phyloP scores from a whole-genome alignment of 495 filamentous ascomycete species.

The Viridothelium virens region DNA sequence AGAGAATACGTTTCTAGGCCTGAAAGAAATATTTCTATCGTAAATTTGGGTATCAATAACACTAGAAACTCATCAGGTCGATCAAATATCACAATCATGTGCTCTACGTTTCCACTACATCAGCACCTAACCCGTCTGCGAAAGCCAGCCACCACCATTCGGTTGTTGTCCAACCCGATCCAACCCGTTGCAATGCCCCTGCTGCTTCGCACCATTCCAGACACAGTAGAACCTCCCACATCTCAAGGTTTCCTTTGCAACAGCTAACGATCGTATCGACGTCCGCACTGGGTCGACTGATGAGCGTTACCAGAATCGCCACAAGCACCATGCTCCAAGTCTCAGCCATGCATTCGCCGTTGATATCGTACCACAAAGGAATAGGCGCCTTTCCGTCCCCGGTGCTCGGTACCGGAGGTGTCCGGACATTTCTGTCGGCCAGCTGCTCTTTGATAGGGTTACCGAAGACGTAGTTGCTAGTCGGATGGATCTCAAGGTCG shows the following conservation, averaged over 20 bases:
- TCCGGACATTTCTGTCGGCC: neutral
- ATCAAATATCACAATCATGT: neutral
- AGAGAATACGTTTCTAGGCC: neutral
- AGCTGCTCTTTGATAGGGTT: constrained; percentile 41
- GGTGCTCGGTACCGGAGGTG: constrained; percentile 27
- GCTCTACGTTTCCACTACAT: neutral
- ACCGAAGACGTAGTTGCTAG: constrained; percentile 52
- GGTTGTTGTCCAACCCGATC: neutral
- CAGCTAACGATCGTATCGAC: constrained; percentile 1
- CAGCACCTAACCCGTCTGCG: neutral
- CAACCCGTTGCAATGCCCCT: neutral
- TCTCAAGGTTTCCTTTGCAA: constrained; percentile 5
- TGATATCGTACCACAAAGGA: constrained; percentile 76
- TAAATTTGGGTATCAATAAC: too few species aligned
- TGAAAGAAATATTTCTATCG: too few species aligned
- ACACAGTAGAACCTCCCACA: neutral
- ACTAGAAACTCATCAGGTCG: too few species aligned
- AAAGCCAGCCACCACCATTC: constrained; percentile 4
- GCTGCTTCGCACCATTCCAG: constrained; percentile 1
- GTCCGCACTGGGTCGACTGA: neutral
- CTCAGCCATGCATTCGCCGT: constrained; percentile 50
- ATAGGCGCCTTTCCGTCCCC: constrained; percentile 34
- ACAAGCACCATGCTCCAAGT: constrained; percentile 58
- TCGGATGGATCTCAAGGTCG: constrained; percentile 51
- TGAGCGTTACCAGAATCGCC: neutral